These are phyloP conservation scores for button mushroom (Agaricus bisporus) DNA, from an alignment of 768 basidiomycete species.

Conservation along the genomic window DNA sequence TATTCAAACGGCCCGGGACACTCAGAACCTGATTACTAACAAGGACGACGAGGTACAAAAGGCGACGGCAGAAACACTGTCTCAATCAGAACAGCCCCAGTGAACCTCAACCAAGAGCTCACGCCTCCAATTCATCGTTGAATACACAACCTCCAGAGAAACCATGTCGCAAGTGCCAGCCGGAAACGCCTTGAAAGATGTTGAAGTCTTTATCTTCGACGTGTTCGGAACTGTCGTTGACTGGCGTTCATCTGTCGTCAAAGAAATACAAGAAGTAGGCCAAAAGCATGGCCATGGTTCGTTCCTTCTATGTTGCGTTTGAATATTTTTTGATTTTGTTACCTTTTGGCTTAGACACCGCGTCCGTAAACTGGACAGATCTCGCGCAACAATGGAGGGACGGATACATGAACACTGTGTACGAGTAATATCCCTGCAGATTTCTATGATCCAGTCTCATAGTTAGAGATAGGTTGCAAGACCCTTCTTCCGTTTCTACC, in stretches of 20 bases:
- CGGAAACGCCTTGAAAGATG: constrained; percentile 15
- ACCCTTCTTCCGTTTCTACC: constrained; percentile 40
- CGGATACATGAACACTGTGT: constrained; percentile 46
- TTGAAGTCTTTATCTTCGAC: constrained; percentile 43
- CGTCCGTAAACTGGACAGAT: constrained; percentile 31
- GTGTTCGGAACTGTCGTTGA: constrained; percentile 48
- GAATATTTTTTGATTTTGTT: background rate
- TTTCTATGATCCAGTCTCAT: background rate
- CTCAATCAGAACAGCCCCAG: background rate
- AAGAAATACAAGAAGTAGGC: constrained; percentile 24
- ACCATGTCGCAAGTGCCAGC: background rate
- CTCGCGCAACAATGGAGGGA: constrained; percentile 55
- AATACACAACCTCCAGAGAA: background rate
- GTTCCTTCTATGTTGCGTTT: background rate
- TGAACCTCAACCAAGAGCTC: background rate
- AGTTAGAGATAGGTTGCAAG: constrained; percentile 26
- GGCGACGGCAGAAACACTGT: background rate
- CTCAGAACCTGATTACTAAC: background rate
- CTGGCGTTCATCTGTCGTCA: constrained; percentile 30
- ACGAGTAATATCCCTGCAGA: constrained; percentile 11
- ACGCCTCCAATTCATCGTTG: background rate
- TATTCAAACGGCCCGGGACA: constrained; percentile 1
- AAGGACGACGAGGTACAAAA: background rate
- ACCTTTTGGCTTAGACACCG: background rate
- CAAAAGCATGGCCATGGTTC: constrained; percentile 23